Conservation (phyloP, 768 basidiomycete genomes). For the Calocybe gangraenosa region DNA sequence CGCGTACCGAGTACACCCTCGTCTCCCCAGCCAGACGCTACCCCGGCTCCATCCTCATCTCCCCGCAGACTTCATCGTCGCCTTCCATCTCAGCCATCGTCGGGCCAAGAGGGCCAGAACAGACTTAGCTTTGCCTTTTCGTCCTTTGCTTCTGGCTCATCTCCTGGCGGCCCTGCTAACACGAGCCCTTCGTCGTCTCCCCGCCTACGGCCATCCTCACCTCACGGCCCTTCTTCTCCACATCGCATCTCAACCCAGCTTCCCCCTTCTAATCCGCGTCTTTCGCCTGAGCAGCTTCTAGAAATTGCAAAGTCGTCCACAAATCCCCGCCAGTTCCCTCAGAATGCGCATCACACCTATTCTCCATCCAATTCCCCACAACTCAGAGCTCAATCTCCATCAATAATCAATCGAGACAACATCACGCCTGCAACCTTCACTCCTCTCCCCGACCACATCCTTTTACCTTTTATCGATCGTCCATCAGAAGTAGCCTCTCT, state of each 20-base stretch:
- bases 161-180: slow-evolving; percentile 17
- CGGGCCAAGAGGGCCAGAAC: slow-evolving; percentile 18
- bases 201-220: slow-evolving; percentile 46
- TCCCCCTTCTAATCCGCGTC: slow-evolving; percentile 36
- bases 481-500: slow-evolving; percentile 70
- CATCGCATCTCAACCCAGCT: slow-evolving; percentile 28
- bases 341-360: slow-evolving; percentile 14
- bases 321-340: slow-evolving; percentile 26
- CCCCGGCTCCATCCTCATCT: slow-evolving; percentile 20
- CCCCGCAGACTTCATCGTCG: slow-evolving; percentile 16
- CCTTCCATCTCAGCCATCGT: slow-evolving; percentile 18
- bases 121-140: slow-evolving; percentile 56
- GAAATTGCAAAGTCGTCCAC: slow-evolving; percentile 67
- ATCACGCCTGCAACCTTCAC: slow-evolving; percentile 61
- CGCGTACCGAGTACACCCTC: slow-evolving; percentile 41
- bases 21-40: slow-evolving; percentile 21
- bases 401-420: slow-evolving; percentile 3
- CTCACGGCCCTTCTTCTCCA: slow-evolving; percentile 33
- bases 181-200: slow-evolving; percentile 38
- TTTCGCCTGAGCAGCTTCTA: slow-evolving; percentile 71
- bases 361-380: slow-evolving; percentile 16
- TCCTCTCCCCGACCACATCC: slow-evolving; percentile 69
- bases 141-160: slow-evolving; percentile 40
- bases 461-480: slow-evolving; percentile 85
- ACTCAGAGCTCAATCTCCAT: slow-evolving; percentile 20